These are phyloP conservation scores for Quercus dentata DNA, from an alignment of 306 rosid species.

Conservation along the genomic window DNA sequence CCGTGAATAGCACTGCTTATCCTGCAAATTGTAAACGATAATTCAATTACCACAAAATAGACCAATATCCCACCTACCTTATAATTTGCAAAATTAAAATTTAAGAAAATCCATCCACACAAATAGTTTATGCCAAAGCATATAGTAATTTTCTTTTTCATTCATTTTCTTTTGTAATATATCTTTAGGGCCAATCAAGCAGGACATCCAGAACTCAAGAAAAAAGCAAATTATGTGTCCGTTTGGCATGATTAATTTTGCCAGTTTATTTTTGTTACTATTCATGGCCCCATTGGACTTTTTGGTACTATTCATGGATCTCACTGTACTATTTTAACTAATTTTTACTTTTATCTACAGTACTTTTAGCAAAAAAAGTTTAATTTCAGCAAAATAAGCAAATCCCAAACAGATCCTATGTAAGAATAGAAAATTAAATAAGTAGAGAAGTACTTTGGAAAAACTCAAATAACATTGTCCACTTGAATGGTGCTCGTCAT, in stretches of 20 bases:
- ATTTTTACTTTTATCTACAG: too few relatives aligned
- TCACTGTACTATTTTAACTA: too few relatives aligned
- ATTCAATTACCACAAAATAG: neutral
- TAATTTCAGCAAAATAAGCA: too few relatives aligned
- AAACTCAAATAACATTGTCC: conserved; percentile 79
- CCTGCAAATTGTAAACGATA: conserved; percentile 48
- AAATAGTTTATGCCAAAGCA: neutral
- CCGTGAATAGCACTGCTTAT: conserved; percentile 83
- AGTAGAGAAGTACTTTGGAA: conserved; percentile 57
- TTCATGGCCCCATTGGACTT: too few relatives aligned
- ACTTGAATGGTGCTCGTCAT: conserved; percentile 64
- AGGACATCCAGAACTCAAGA: neutral
- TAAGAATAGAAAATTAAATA: neutral
- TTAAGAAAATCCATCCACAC: neutral
- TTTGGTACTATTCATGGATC: too few relatives aligned
- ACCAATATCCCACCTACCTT: conserved; percentile 3
- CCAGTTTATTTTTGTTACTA: too few relatives aligned
- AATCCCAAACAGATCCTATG: neutral
- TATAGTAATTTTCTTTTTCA: neutral
- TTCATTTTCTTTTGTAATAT: neutral
- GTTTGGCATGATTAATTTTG: neutral
- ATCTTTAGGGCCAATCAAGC: neutral
- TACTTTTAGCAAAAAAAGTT: too few relatives aligned
- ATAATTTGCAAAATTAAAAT: neutral
- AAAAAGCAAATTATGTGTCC: neutral